Base-by-base conservation (phyloP, 257 asterid genomes). In the Gynochthodes officinalis region DNA sequence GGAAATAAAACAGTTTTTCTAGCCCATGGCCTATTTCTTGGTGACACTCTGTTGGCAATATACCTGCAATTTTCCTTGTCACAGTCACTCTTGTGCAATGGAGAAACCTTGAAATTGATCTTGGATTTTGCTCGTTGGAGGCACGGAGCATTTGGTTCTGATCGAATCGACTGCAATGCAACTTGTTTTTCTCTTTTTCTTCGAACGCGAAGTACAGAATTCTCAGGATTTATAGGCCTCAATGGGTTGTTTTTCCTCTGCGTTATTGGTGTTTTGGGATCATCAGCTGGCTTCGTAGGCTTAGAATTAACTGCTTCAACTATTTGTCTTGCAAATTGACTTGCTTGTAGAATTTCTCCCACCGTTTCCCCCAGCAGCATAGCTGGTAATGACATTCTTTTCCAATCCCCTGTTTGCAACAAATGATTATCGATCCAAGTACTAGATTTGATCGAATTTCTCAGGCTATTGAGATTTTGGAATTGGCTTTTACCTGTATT, bases 301-400 rank as follows among this genome's bases (percentile, higher is more conserved):
- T 77, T 78, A 18, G 84, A 72, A 44, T 82, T 61, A 37, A 82
- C 89, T 62, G 88, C 85, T 62, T 84, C 82, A 15, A 86, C 96
- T 54, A 89, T 76, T 30, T 73, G 83, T 75, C 84, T 82, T 6
- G 96, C 98, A 67, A 90, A 90, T 75, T 86, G 87, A 57, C 89
- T 85, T 57, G 97, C 94, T 78, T 87, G 88, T 16, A 90, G 61
- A 42, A 92, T 89, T 76, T 92, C 98, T 50, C 86, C 89, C 72
- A 92, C 84, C 7, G 98, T 92, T 60, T 90, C 98, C n/a, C 91
- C 96, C 39, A 92, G 70, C 1, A 92, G 88, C 98, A 92, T 92
- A 71, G 98, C 98, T 39, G 98, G 97, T 64, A 92, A 72, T 12
- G 98, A 84, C 98, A 89, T 88, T 82, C 90, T 71, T 76, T 71